These are phyloP conservation scores for Chlamydomonas schloesseri DNA, from an alignment of 139 green algal genomes.

Conservation along the genomic window DNA sequence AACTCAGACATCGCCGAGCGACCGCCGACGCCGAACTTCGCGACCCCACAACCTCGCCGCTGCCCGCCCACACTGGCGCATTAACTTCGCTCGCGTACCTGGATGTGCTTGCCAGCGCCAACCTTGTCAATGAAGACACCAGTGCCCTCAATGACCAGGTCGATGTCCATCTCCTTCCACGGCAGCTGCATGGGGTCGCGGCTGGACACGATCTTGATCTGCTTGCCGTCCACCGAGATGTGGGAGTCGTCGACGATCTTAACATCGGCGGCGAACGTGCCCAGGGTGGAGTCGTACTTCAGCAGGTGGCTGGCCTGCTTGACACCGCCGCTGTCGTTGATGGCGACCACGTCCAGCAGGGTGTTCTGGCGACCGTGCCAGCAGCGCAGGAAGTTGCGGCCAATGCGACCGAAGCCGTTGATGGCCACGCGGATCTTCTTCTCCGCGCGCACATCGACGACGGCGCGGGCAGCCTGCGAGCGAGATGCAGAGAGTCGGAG, in stretches of 20 bases:
- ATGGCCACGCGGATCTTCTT: constrained; percentile 98
- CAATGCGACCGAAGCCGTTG: constrained; percentile 99
- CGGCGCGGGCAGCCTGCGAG: constrained; percentile 41
- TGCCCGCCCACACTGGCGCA: no score
- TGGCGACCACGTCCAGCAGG: constrained; percentile 90
- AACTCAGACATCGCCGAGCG: neutral
- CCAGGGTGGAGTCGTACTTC: constrained; percentile 99
- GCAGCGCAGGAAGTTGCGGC: constrained; percentile 95
- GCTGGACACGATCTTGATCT: constrained; percentile 94
- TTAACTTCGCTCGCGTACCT: constrained; percentile 45
- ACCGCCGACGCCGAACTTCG: no score
- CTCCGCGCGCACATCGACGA: constrained; percentile 62
- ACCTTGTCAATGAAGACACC: constrained; percentile 93
- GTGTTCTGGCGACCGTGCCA: constrained; percentile 84
- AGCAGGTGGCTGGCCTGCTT: constrained; percentile 98
- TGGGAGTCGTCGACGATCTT: constrained; percentile 91
- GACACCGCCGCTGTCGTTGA: constrained; percentile 98
- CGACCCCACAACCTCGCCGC: no score
- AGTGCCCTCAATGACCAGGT: constrained; percentile 99
- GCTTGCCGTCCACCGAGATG: constrained; percentile 96
- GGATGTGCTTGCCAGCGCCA: constrained; percentile 93
- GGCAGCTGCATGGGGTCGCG: constrained; percentile 96
- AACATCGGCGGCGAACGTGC: constrained; percentile 95
- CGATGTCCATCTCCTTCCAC: constrained; percentile 91
- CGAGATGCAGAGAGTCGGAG: neutral